These are phyloP conservation scores for Tetrapisispora pingtungensis DNA, from an alignment of 805 yeast species.

Conservation along the genomic window DNA sequence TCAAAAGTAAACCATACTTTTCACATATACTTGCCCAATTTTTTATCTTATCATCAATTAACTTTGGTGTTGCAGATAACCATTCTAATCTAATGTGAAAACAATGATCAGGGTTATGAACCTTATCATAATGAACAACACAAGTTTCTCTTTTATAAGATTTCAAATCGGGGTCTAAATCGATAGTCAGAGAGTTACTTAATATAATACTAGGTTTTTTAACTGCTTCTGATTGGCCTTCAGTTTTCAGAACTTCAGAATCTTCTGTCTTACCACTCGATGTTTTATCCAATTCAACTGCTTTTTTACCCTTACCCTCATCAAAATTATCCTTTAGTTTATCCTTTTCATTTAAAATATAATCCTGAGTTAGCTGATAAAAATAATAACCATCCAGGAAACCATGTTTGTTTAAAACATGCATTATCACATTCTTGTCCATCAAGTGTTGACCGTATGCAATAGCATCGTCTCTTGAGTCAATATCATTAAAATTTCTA, in stretches of 20 bases:
- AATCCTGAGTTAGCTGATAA: constrained; percentile 58
- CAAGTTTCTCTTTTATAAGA: constrained; percentile 73
- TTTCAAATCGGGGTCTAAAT: constrained; percentile 62
- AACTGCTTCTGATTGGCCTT: neutral
- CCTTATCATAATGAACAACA: constrained; percentile 79
- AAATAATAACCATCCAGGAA: constrained; percentile 91
- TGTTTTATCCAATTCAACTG: constrained; percentile 3
- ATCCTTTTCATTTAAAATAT: constrained; percentile 14
- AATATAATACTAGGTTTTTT: constrained; percentile 38
- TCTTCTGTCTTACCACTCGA: constrained; percentile 8
- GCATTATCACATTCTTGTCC: constrained; percentile 63
- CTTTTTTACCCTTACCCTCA: neutral
- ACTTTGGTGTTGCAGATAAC: constrained; percentile 80
- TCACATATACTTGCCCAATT: constrained; percentile 79
- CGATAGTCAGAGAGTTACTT: constrained; percentile 55
- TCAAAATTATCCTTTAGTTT: constrained; percentile 3
- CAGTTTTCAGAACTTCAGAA: constrained; percentile 5
- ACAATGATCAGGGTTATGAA: constrained; percentile 91
- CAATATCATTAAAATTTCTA: constrained; percentile 68
- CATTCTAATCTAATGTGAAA: constrained; percentile 87
- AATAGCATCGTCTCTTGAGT: constrained; percentile 74
- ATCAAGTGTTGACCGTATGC: constrained; percentile 68
- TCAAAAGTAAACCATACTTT: constrained; percentile 67
- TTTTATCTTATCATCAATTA: constrained; percentile 67
- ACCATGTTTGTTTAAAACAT: constrained; percentile 73